A percentile compares a stretch with the other conserved stretches of the same genome.
Conservation (phyloP, 1,284 basidiomycete genomes). For the Ustilago tritici region DNA sequence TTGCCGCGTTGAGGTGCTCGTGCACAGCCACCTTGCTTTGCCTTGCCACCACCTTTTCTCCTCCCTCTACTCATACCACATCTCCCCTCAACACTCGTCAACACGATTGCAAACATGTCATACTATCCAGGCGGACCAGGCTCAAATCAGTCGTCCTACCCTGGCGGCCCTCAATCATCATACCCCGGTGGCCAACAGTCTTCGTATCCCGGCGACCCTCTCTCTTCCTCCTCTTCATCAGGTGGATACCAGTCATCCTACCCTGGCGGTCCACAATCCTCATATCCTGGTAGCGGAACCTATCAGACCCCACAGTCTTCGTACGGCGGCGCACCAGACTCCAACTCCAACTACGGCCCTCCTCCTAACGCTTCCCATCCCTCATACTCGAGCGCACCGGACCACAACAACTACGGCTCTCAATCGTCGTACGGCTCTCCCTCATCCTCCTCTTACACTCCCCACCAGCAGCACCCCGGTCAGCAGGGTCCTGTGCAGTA, state of each 20-base stretch:
- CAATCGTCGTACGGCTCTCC: constrained; percentile 16
- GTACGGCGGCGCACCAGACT: neutral
- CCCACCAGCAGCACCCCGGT: constrained; percentile 2
- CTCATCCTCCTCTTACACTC: constrained; percentile 13
- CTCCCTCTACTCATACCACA: neutral
- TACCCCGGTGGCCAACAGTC: constrained; percentile 42
- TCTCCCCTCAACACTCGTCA: neutral
- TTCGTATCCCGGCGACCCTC: constrained; percentile 37
- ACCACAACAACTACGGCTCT: constrained; percentile 18
- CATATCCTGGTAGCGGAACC: neutral
- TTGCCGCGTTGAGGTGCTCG: too few species aligned
- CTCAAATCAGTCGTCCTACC: constrained; percentile 25
- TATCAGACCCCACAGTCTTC: neutral
- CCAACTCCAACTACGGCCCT: neutral
- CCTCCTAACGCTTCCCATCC: neutral
- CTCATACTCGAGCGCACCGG: constrained; percentile 27
- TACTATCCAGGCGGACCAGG: constrained; percentile 34
- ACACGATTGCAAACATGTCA: constrained; percentile 15
- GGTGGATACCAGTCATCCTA: constrained; percentile 17
- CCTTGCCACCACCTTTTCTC: neutral
- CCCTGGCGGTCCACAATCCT: constrained; percentile 22
- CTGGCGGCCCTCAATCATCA: constrained; percentile 35
- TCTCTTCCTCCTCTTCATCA: constrained; percentile 11
- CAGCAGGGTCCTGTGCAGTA: constrained; percentile 50
- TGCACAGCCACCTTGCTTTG: too few species aligned